Percentiles rank a stretch among this genome's conserved stretches.
Evolutionary conservation across 495 filamentous ascomycete genomes (phyloP).

Genomic region (Talaromyces liani): DNA sequence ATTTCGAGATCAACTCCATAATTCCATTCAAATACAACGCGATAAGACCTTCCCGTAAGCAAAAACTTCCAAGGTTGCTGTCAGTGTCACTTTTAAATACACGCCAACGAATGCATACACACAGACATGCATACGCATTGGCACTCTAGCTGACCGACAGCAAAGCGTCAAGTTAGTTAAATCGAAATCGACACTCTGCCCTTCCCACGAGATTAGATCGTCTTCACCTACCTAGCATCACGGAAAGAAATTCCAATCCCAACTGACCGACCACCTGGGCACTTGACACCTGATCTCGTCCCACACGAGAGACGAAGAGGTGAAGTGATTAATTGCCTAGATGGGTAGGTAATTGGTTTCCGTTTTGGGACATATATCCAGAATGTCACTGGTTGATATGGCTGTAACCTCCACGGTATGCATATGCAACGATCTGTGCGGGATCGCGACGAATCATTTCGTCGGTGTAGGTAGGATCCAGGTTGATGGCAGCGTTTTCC

Average conservation of each 20-base stretch:
- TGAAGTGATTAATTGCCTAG: neutral
- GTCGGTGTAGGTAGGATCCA: neutral
- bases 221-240: neutral
- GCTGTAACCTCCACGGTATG: neutral
- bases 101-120: neutral
- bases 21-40: neutral
- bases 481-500: neutral
- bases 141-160: neutral
- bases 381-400: no score
- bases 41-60: neutral
- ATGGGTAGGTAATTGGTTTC: neutral
- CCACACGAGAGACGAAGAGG: neutral
- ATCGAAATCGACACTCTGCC: neutral
- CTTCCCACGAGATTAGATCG: neutral
- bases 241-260: neutral
- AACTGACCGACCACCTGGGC: neutral
- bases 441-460: neutral
- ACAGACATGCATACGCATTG: neutral
- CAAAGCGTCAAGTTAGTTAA: neutral
- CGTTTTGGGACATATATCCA: neutral
- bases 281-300: neutral
- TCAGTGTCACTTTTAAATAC: neutral
- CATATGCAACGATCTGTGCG: neutral
- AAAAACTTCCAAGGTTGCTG: no score
- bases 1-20: no score